Conservation (phyloP, 1,284 basidiomycete genomes). For the Boletus albobrunnescens region DNA sequence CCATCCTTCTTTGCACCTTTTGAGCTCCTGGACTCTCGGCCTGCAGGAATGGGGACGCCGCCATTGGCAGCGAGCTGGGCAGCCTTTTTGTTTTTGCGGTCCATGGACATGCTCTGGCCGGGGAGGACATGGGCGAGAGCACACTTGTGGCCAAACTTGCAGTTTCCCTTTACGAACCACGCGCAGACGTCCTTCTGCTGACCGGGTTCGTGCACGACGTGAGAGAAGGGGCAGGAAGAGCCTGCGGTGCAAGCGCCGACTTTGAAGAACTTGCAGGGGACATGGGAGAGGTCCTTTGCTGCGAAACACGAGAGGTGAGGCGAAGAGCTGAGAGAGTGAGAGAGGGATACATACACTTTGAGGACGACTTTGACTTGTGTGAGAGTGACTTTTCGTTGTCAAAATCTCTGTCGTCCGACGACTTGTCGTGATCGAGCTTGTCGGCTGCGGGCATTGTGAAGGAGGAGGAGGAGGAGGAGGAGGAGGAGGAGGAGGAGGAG, state of each 20-base stretch:
- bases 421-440: slow-evolving; percentile 4
- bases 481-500: background rate
- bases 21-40: slow-evolving; percentile 38
- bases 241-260: slow-evolving; percentile 92
- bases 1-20: slow-evolving; percentile 40
- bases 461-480: background rate
- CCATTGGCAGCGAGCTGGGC: slow-evolving; percentile 71
- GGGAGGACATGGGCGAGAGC: slow-evolving; percentile 91
- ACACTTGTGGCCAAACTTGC: slow-evolving; percentile 98
- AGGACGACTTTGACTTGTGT: slow-evolving; percentile 25
- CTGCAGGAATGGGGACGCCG: slow-evolving; percentile 32
- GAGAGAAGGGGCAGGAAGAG: slow-evolving; percentile 93
- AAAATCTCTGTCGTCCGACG: slow-evolving; percentile 26
- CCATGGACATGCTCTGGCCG: slow-evolving; percentile 93
- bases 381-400: slow-evolving; percentile 20
- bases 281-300: slow-evolving; percentile 91
- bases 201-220: slow-evolving; percentile 62
- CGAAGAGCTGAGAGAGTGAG: background rate
- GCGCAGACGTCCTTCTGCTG: slow-evolving; percentile 89
- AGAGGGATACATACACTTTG: slow-evolving; percentile 25
- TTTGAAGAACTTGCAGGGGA: slow-evolving; percentile 98
- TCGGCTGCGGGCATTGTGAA: slow-evolving; percentile 27
- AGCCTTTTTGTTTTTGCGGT: slow-evolving; percentile 96
- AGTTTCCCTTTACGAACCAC: slow-evolving; percentile 94
- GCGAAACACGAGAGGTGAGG: slow-evolving; percentile 1